Conservation (phyloP, 768 basidiomycete species). For the Naganishia onofrii region DNA sequence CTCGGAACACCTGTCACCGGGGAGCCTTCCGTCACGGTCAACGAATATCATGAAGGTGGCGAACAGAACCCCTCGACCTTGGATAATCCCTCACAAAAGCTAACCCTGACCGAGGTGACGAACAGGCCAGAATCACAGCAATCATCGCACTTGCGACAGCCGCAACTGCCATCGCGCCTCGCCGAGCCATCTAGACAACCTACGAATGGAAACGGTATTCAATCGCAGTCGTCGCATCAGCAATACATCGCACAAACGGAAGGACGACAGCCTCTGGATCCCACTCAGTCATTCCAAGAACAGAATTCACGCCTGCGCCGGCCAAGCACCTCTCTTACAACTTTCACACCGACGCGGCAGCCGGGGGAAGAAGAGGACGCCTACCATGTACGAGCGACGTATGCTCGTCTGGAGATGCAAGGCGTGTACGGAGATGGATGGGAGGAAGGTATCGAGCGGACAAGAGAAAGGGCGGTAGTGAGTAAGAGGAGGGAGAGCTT, state of each 20-base stretch:
- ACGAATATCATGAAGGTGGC: background rate
- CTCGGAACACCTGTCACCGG: background rate
- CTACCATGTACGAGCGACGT: slow-evolving; percentile 51
- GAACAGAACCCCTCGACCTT: background rate
- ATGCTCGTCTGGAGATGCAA: slow-evolving; percentile 79
- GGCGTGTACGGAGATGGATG: slow-evolving; percentile 96
- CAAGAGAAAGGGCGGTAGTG: slow-evolving; percentile 60
- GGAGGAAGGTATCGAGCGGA: slow-evolving; percentile 90
- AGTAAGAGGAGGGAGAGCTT: slow-evolving; percentile 50
- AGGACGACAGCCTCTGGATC: background rate
- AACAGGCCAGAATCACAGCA: background rate
- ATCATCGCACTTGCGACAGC: background rate
- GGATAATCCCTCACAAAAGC: background rate
- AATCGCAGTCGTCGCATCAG: background rate
- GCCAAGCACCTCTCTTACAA: background rate
- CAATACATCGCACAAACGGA: background rate
- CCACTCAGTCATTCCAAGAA: background rate
- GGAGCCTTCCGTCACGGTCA: background rate
- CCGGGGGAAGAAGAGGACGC: slow-evolving; percentile 52
- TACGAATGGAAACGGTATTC: background rate
- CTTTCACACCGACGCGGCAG: slow-evolving; percentile 35
- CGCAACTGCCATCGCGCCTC: background rate
- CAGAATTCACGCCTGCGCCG: too few species aligned
- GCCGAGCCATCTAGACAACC: background rate
- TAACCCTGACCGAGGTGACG: background rate